Conservation (phyloP, 257 asterid species). For the Solanum raphanifolium region DNA sequence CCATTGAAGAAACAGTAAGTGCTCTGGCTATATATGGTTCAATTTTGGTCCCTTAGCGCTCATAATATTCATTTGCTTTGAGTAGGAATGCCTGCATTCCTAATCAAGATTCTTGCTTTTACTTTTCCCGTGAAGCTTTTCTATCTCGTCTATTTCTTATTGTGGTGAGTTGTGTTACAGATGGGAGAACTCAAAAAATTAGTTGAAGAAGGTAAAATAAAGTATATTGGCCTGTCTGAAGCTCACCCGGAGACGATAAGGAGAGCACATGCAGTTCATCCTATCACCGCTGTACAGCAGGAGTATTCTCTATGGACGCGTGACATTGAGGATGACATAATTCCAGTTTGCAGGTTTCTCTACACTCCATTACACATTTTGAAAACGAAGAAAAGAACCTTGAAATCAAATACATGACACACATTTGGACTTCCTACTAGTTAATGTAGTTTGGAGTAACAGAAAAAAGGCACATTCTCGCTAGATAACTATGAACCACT, state of each 20-base stretch:
- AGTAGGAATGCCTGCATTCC: background rate
- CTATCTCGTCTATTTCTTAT: background rate
- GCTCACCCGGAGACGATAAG: conserved; percentile 48
- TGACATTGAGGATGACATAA: conserved; percentile 40
- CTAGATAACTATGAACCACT: background rate
- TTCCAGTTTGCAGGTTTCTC: conserved; percentile 45
- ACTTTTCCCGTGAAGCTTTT: background rate
- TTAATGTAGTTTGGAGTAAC: background rate
- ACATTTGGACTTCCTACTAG: background rate
- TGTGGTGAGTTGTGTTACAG: conserved; percentile 11
- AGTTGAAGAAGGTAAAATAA: conserved; percentile 55
- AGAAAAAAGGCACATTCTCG: background rate
- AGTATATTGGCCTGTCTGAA: conserved; percentile 61
- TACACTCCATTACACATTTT: background rate
- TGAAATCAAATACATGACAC: background rate
- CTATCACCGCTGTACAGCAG: conserved; percentile 49
- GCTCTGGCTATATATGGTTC: background rate
- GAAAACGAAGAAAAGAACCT: background rate
- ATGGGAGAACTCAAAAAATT: conserved; percentile 43
- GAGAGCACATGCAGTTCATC: conserved; percentile 61
- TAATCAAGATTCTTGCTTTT: background rate
- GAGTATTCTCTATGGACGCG: conserved; percentile 64
- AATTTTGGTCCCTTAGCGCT: background rate
- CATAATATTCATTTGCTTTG: background rate
- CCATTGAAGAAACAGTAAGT: conserved; percentile 59